Evolutionary conservation across 192 early-diverging fungal species (phyloP), one percentile per base, ranked within the genome.

Genomic region (Borealophlyctis nickersoniae): DNA sequence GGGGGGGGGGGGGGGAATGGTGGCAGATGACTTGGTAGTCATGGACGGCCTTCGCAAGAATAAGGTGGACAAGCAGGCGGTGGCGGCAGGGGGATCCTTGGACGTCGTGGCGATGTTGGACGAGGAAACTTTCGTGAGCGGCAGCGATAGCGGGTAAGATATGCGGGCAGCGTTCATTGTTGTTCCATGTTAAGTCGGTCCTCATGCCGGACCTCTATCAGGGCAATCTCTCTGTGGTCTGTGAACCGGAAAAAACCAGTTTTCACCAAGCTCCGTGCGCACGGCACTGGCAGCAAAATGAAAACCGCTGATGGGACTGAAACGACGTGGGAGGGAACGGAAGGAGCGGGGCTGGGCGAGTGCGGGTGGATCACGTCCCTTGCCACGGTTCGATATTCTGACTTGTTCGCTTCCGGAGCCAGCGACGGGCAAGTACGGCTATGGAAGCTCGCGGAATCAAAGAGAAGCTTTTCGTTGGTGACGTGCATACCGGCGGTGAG

Each of bases 201-300:
- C 52, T 53, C 5, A 23, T 7, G 7, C 24, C 50, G 33, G 58
- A 36, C 31, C 22, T 57, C 50, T 52, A 67, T 67, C 36, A 91
- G 94, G 13, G 83, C 89, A 0, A 86, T 99, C 49, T 97, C 91
- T 29, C 77, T 99, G 63, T 99, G 97, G 97, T 91, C 88, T 71
- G 66, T 88, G 28, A 84, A 85, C 63, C 88, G 87, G 65, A 99
- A 99, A 79, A 98, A 98, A 67, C 93, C 97, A 14, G 69, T 92
- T 4, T 95, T 88, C 62, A 87, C 91, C 4, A 77, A 86, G 49
- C 70, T 85, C 36, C 51, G 81, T 2, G 82, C 89, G 19, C 97
- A 99, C 65, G 94, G 94, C 5, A 23, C 36, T 3, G 57, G 51
- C n/a, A 53, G 33, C 53, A n/a, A 32, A 22, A 39, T 45, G 3